A percentile compares a stretch with the other conserved stretches of the same genome.
Conservation (phyloP, 306 rosid genomes). For the Lathyrus tuberosus region DNA sequence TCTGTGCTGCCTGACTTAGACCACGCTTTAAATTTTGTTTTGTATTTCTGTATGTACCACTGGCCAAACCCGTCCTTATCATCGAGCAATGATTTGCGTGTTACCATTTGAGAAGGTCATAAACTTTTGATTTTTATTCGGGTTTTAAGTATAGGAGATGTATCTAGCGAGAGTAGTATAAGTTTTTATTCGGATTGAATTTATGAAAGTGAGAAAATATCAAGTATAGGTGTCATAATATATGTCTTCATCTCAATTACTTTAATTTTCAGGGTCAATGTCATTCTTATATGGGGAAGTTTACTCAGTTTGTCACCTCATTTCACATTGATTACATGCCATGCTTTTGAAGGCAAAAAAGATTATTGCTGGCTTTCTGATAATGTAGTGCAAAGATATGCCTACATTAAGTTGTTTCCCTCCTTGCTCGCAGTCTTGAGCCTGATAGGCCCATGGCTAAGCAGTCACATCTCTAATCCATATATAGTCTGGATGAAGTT, state of each 20-base stretch:
- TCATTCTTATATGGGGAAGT: conserved; percentile 15
- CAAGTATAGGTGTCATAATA: not conserved
- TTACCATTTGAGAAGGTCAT: conserved; percentile 16
- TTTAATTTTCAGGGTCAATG: conserved; percentile 18
- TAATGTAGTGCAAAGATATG: not conserved
- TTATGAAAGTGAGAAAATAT: no score
- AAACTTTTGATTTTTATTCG: conserved; percentile 21
- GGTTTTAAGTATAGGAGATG: not conserved
- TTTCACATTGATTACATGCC: conserved; percentile 23
- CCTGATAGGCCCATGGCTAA: conserved; percentile 3
- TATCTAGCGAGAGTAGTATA: not conserved
- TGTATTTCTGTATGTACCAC: conserved; percentile 3
- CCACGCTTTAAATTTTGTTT: conserved; percentile 22
- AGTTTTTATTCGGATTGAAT: not conserved
- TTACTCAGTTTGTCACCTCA: conserved; percentile 16
- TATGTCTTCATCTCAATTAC: conserved; percentile 9
- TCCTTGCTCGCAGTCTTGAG: no score
- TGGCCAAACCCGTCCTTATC: conserved; percentile 10
- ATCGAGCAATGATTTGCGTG: conserved; percentile 8
- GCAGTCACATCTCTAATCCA: not conserved
- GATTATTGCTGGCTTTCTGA: not conserved
- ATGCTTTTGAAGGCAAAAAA: conserved; percentile 32
- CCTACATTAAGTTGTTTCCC: conserved; percentile 3
- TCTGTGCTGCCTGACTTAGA: conserved; percentile 26
- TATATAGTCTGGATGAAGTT: conserved; percentile 14